Percentiles rank a stretch among this genome's conserved stretches.
Conservation (phyloP, 768 basidiomycete species). For the Suillus decipiens region DNA sequence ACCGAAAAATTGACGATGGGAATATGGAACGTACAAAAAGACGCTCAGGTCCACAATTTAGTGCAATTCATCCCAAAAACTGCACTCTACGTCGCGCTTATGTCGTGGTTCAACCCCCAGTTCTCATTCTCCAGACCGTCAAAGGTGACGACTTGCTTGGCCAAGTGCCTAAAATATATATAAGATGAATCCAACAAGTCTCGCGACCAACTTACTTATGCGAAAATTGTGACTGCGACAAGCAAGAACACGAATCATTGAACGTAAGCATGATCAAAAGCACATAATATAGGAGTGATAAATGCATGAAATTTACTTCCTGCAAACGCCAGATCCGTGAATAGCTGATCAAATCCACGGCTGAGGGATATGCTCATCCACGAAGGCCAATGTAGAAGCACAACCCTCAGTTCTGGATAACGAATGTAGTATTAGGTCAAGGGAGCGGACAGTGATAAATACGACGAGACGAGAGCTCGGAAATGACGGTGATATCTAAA, state of each 20-base stretch:
- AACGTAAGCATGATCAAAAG: background rate
- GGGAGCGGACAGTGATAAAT: background rate
- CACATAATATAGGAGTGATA: background rate
- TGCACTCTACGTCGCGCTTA: background rate
- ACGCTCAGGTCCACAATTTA: background rate
- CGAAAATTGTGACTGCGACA: background rate
- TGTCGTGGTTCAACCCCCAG: background rate
- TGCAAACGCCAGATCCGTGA: too few relatives aligned
- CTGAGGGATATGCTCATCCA: background rate
- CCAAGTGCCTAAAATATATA: background rate
- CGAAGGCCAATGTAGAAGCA: too few relatives aligned
- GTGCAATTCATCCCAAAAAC: background rate
- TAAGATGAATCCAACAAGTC: background rate
- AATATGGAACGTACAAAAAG: background rate
- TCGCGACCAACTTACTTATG: background rate
- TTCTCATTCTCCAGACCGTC: background rate
- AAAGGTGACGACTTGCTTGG: background rate
- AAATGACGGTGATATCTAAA: background rate
- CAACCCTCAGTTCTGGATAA: background rate
- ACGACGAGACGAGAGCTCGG: background rate
- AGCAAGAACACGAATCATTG: background rate
- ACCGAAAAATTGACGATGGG: background rate
- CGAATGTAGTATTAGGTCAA: background rate
- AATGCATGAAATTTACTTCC: too few relatives aligned
- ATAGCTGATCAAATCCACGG: background rate